Base-by-base conservation (phyloP, 1,284 basidiomycete species). In the Tilletia walkeri region DNA sequence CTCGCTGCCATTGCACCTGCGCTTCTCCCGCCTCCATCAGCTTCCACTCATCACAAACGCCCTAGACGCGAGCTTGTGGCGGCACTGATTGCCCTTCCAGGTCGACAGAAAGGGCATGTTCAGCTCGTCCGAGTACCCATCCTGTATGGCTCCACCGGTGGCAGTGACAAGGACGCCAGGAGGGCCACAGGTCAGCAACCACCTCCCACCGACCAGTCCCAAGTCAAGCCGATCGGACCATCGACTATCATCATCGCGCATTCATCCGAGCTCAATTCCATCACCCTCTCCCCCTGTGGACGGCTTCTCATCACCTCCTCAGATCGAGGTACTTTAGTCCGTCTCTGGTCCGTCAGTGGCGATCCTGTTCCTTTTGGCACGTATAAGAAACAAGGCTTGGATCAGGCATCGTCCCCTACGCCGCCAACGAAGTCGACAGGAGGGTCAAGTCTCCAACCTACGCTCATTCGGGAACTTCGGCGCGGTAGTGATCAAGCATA, bases 241-340 rank as follows among this genome's bases (percentile, higher is more conserved):
- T 72, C 77, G 4, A 71, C 73, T 20, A 80, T 81, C 59, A 77
- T 81, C 34, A 78, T 76, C 3, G 79, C 79, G 2, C 79, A 81
- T 69, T 69, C 73, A 5, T 74, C 78, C 10, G 71, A 73, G 0
- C 54, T 81, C 1, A 73, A 76, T 4, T 63, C 75, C 20, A 69
- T 81, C 30, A 65, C 73, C 14, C 70, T 81, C 20, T 76, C 76
- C 10, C 70, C 73, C 0, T 67, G 75, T 50, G 78, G 76, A 2
- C 61, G 41, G 2, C 54, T 74, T 20, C 75, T 81, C 1, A 73
- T 75, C 0, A 81, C 79, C 1, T 75, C 78, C 3, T 81, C 79
- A 1, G 73, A 74, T 3, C 75, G 75, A 49, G 79, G 79, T 18
- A 81, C 79, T 0, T 50, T 81, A 34, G 66, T 81, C 34, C 73